Evolutionary conservation across 139 green algal genomes (phyloP).

Genomic region (Tetradesmus lagerheimii): DNA sequence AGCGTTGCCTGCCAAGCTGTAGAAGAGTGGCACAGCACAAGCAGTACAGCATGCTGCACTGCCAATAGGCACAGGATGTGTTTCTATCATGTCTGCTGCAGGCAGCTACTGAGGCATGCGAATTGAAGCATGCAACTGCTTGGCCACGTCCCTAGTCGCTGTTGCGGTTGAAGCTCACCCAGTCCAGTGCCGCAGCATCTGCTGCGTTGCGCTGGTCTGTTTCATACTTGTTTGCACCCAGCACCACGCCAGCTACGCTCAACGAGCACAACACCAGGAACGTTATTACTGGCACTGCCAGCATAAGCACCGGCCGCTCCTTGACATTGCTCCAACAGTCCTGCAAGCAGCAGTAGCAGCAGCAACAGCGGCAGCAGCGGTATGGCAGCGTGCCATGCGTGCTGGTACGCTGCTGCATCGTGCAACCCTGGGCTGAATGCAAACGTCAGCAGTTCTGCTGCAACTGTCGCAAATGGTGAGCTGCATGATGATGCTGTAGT

Average conservation of each 20-base stretch:
- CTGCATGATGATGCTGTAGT: neutral
- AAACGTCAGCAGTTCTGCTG: neutral
- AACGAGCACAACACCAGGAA: slow-evolving; percentile 11
- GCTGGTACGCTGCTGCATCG: neutral
- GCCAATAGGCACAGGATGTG: no score
- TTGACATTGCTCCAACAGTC: slow-evolving; percentile 23
- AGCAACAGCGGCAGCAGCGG: neutral
- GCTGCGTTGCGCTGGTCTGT: neutral
- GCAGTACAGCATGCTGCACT: no score
- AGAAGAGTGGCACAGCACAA: no score
- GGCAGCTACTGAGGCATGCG: neutral
- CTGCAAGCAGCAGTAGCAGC: slow-evolving; percentile 23
- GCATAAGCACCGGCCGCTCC: slow-evolving; percentile 12
- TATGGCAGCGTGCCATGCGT: neutral
- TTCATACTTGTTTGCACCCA: slow-evolving; percentile 43
- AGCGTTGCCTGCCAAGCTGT: no score
- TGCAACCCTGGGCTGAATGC: neutral
- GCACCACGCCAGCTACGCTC: slow-evolving; percentile 13
- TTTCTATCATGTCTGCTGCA: neutral
- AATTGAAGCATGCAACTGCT: no score
- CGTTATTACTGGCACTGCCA: neutral
- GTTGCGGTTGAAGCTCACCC: slow-evolving; percentile 16
- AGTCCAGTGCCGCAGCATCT: slow-evolving; percentile 25
- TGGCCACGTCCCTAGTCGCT: no score
- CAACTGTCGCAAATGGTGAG: neutral